Conservation (phyloP, 73 alveolate genomes). For the Paramecium biaurelia region DNA sequence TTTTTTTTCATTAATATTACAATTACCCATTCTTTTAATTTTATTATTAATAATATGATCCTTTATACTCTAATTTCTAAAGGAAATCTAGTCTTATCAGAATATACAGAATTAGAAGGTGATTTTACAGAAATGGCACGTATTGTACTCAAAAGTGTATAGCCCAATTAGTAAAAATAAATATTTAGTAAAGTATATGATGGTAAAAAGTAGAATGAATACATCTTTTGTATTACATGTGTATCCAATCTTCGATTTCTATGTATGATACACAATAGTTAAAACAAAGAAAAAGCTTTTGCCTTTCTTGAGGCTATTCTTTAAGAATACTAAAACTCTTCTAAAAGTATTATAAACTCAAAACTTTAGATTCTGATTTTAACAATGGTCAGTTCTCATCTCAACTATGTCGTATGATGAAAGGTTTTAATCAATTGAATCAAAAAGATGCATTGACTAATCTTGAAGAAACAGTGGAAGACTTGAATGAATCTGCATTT, state of each 20-base stretch:
- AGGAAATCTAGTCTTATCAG: background rate
- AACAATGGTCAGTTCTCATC: background rate
- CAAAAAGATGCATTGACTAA: background rate
- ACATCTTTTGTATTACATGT: background rate
- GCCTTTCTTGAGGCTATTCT: background rate
- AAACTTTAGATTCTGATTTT: background rate
- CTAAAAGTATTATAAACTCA: background rate
- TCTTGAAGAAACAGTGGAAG: background rate
- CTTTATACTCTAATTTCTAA: background rate
- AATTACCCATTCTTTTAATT: conserved; percentile 18
- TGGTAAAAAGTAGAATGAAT: background rate
- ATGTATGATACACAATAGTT: background rate
- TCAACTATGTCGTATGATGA: background rate
- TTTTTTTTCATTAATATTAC: conserved; percentile 25
- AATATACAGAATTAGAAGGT: conserved; percentile 17
- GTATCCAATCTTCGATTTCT: background rate
- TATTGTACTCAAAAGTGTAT: background rate
- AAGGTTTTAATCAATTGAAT: background rate
- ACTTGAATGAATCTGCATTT: conserved; percentile 3
- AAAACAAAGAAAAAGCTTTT: background rate
- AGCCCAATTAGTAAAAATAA: background rate
- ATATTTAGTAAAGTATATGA: background rate
- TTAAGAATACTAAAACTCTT: background rate
- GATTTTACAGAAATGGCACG: background rate
- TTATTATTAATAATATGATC: background rate